Percentiles rank a stretch among this genome's conserved stretches.
Evolutionary conservation across 371 early-diverging fungal genomes (phyloP).

Genomic region (Spraguea lophii): DNA sequence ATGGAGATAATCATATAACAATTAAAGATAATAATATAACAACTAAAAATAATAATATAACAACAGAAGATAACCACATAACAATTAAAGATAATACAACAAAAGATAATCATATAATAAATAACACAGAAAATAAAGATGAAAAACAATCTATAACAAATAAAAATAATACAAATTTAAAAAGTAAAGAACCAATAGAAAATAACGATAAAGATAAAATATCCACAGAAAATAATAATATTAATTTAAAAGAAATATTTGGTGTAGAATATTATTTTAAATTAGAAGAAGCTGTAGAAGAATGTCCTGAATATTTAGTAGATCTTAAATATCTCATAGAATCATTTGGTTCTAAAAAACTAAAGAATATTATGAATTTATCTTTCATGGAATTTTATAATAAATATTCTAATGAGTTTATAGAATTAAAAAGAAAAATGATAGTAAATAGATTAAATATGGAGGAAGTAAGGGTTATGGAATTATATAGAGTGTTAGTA

Average conservation of each 20-base stretch:
- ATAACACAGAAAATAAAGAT: too few relatives aligned
- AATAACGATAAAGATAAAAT: background rate
- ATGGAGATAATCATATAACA: slow-evolving; percentile 55
- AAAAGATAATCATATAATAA: too few relatives aligned
- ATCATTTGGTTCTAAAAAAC: slow-evolving; percentile 7
- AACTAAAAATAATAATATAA: slow-evolving; percentile 24
- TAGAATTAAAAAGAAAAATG: slow-evolving; percentile 20
- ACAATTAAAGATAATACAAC: too few relatives aligned
- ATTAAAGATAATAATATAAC: slow-evolving; percentile 19
- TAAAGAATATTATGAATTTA: slow-evolving; percentile 15
- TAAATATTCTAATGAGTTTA: slow-evolving; percentile 5
- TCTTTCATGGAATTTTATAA: slow-evolving; percentile 34
- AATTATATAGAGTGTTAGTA: slow-evolving; percentile 34
- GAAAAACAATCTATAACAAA: too few relatives aligned
- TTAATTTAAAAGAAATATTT: slow-evolving; percentile 50
- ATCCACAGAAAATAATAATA: background rate
- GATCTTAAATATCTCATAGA: slow-evolving; percentile 18
- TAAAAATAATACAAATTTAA: too few relatives aligned
- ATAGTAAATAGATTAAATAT: slow-evolving; percentile 4
- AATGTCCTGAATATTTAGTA: slow-evolving; percentile 79
- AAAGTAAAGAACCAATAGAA: too few relatives aligned
- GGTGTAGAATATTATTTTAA: slow-evolving; percentile 73
- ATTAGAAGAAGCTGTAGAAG: slow-evolving; percentile 76
- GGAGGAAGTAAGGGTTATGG: slow-evolving; percentile 38
- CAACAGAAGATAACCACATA: background rate